Base-by-base conservation (phyloP, 192 early-diverging fungal species). In the Geranomyces variabilis region DNA sequence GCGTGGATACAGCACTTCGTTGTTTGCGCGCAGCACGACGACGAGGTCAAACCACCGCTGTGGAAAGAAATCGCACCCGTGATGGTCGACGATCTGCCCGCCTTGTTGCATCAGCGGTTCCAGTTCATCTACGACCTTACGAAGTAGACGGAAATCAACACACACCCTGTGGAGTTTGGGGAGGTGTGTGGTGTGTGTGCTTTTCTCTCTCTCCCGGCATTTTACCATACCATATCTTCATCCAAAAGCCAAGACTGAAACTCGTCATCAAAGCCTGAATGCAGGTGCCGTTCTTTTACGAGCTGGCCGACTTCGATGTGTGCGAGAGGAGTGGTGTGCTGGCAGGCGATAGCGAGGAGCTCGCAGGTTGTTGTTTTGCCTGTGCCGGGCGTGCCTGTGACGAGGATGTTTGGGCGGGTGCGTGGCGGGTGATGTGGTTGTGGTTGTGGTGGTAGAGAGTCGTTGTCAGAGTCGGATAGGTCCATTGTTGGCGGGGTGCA, bases 41-140 rank as follows among this genome's bases (percentile, higher is more conserved):
- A 99, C 92, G 29, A 99, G 86, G 73, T 99, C 96, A 76, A 99
- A 97, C 94, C 94, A 97, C 55, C 94, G 83, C 84, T 99, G 94
- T 1, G 96, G 96, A 74, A 99, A 99, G 64, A 99, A 89, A 41
- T 91, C 96, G 72, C 93, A 96, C 9, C 93, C 90, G 77, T 99
- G 96, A 68, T 93, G 96, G 71, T 99, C 96, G 0, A 99, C 90
- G 56, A 97, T 86, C 65, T 89, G 88, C 36, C 94, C 94, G 44
- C 96, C 96, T 48, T 78, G 75, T 4, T 76, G 81, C 87, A 98
- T 84, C 73, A 83, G 77, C 4, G 82, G 83, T 80, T 98, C 96
- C 79, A 98, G 83, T 83, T 96, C 94, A 73, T 98, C 96, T 5
- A 94, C 80, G 2, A 98, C 86, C 58, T 60, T 9, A 41, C n/a